These are phyloP conservation scores for barley (Hordeum vulgare) DNA, from an alignment of 176 grass and related monocot genomes.

Conservation along the genomic window MorexV3_pseudomolecules_assembly NC_058524.1:103052020-103052519, in stretches of 20 bases:
- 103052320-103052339: background rate
- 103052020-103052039: conserved; percentile 72
- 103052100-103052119: background rate
- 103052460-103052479: background rate
- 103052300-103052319: background rate
- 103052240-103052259: background rate
- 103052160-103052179: conserved; percentile 77
- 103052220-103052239: conserved; percentile 39
- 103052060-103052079: background rate
- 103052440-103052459: conserved; percentile 21
- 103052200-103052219: conserved; percentile 62
- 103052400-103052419: conserved; percentile 97
- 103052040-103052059: conserved; percentile 7
- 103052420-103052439: conserved; percentile 96
- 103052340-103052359: background rate
- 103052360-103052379: conserved; percentile 37
- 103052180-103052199: conserved; percentile 73
- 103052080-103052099: background rate
- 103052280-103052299: background rate
- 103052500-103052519: background rate
- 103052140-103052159: conserved; percentile 64
- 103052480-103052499: background rate
- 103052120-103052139: conserved; percentile 74
- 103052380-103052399: conserved; percentile 81
- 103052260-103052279: background rate